Percentiles rank a stretch among this genome's conserved stretches.
These are phyloP conservation scores for Cladosporium phlei DNA, from an alignment of 2,329 filamentous ascomycete species.

Conservation along the genomic window DNA sequence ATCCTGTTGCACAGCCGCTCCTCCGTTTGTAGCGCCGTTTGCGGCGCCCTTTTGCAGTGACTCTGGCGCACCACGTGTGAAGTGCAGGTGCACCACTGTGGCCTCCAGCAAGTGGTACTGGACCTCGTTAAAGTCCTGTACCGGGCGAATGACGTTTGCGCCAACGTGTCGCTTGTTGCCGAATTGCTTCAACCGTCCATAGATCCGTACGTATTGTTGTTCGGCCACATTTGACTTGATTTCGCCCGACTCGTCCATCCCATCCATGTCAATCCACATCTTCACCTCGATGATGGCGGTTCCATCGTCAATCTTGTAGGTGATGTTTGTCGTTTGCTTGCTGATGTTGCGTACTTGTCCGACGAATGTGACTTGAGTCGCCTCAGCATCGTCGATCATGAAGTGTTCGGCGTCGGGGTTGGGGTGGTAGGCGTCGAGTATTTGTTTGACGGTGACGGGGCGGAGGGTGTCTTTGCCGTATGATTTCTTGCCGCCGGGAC, in stretches of 20 bases:
- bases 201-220: slow-evolving; percentile 79
- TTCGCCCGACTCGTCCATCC: slow-evolving; percentile 36
- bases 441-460: slow-evolving; percentile 92
- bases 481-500: slow-evolving; percentile 41
- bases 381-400: slow-evolving; percentile 70
- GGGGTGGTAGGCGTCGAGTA: slow-evolving; percentile 74
- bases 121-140: slow-evolving; percentile 86
- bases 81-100: slow-evolving; percentile 79
- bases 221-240: slow-evolving; percentile 55
- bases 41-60: slow-evolving; percentile 37
- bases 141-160: slow-evolving; percentile 72
- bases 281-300: slow-evolving; percentile 90
- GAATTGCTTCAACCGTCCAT: slow-evolving; percentile 78
- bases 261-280: slow-evolving; percentile 69
- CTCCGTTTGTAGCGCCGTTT: slow-evolving; percentile 28
- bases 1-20: slow-evolving; percentile 29
- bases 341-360: slow-evolving; percentile 86
- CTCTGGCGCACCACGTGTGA: slow-evolving; percentile 63
- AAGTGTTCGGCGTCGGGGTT: slow-evolving; percentile 68
- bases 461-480: slow-evolving; percentile 82
- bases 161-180: slow-evolving; percentile 77
- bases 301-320: slow-evolving; percentile 90
- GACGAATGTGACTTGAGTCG: slow-evolving; percentile 73
- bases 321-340: slow-evolving; percentile 84
- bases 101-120: slow-evolving; percentile 89